Evolutionary conservation across 2,329 filamentous ascomycete species (phyloP).

Genomic region (Alternaria sp.): DNA sequence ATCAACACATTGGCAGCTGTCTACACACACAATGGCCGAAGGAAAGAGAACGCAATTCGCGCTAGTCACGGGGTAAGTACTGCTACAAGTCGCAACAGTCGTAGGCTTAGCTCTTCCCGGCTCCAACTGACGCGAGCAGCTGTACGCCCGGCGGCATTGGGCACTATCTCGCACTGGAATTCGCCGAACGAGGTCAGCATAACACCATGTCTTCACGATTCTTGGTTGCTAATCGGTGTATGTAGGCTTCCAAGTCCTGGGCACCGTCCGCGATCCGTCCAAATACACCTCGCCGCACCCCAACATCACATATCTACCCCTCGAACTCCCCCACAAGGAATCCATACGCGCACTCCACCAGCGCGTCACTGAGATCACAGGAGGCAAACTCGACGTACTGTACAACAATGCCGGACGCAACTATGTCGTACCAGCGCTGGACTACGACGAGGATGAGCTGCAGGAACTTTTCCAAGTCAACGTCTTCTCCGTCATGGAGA

Average conservation of each 20-base stretch:
- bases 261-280: constrained; percentile 61
- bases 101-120: not conserved
- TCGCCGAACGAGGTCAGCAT: constrained; percentile 53
- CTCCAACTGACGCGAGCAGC: constrained; percentile 35
- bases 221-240: not conserved
- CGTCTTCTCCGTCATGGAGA: constrained; percentile 63
- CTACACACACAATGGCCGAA: constrained; percentile 17
- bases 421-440: constrained; percentile 64
- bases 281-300: constrained; percentile 57
- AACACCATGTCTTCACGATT: not conserved
- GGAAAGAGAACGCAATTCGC: constrained; percentile 35
- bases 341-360: constrained; percentile 57
- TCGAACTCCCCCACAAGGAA: constrained; percentile 60
- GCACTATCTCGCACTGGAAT: constrained; percentile 64
- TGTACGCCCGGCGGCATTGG: constrained; percentile 65
- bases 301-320: constrained; percentile 61
- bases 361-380: constrained; percentile 55
- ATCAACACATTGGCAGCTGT: not conserved
- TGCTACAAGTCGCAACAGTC: not conserved
- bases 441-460: constrained; percentile 53
- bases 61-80: constrained; percentile 47
- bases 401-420: constrained; percentile 66
- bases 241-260: constrained; percentile 62
- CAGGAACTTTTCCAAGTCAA: constrained; percentile 52
- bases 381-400: constrained; percentile 61